Percentiles rank a stretch among this genome's conserved stretches.
These are phyloP conservation scores for Cutaneotrichosporon cavernicola DNA, from an alignment of 1,284 basidiomycete species.

Conservation along the genomic window DNA sequence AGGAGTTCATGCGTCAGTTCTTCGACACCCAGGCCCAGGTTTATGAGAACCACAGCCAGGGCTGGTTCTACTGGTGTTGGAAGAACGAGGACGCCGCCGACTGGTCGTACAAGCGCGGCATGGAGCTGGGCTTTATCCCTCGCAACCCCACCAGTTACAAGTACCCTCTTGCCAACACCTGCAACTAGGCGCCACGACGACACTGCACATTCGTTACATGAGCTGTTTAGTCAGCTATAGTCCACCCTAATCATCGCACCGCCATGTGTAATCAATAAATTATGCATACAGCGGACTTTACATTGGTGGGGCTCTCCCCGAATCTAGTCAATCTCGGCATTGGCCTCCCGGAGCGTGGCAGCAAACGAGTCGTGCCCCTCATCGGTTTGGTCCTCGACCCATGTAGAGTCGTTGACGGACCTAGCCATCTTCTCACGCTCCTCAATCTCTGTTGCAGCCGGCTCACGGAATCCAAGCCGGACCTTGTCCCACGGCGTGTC, in stretches of 20 bases:
- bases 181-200: conserved; percentile 30
- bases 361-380: neutral
- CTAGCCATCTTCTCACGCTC: conserved; percentile 14
- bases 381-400: conserved; percentile 33
- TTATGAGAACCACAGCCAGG: conserved; percentile 51
- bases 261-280: neutral
- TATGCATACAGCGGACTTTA: conserved; percentile 8
- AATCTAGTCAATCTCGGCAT: conserved; percentile 1
- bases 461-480: conserved; percentile 38
- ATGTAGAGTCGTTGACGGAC: conserved; percentile 36
- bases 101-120: conserved; percentile 60
- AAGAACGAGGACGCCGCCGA: conserved; percentile 64
- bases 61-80: conserved; percentile 52
- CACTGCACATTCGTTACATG: conserved; percentile 1
- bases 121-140: conserved; percentile 81
- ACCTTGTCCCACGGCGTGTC: conserved; percentile 42
- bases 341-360: neutral
- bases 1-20: conserved; percentile 73
- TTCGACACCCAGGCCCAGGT: conserved; percentile 73
- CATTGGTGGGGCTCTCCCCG: neutral
- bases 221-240: neutral
- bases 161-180: conserved; percentile 57
- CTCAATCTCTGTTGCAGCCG: conserved; percentile 30
- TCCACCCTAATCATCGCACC: neutral
- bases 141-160: conserved; percentile 58